Base-by-base conservation (phyloP, 2,329 filamentous ascomycete genomes). In the Aspergillus carbonarius region DNA sequence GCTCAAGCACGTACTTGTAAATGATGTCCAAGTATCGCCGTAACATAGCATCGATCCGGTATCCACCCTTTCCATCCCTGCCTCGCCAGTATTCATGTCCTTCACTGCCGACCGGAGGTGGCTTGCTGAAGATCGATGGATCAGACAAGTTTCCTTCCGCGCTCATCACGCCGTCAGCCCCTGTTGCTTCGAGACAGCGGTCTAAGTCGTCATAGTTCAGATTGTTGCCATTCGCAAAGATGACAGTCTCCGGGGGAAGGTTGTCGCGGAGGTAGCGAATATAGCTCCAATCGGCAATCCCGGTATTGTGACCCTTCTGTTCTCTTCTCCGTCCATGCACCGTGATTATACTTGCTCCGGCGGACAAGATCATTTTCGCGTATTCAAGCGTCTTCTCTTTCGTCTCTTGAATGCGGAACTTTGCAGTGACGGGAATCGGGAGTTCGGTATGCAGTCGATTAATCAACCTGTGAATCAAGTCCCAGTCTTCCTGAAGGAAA, bases 171-270 rank as follows among this genome's bases (percentile, higher is more conserved):
- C 85, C 95, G 73, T 99, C 95, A 1, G 88, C 93, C 1, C 93
- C 92, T 0, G 95, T 99, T 4, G 83, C 91, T 51, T 87, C 84
- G 18, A 99, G 78, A 70, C 93, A 98, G 18, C 79, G 79, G 52
- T 88, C 84, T 10, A 99, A 80, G 72, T 99, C 93, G 0, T 82
- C 87, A 59, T 89, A 83, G 72, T 91, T 89, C 59, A 99, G 79
- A 35, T 97, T 88, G 70, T 99, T 99, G 12, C 95, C 95, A 74
- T 99, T 99, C 3, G 95, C 95, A 72, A 99, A 98, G 2, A 99
- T 85, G 23, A 99, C 95, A 7, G 92, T 96, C 49, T 97, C 92
- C 1, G 83, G 78, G 0, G 93, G 93, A 30, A 99, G 78, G 61
- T 88, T 89, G 10, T 96, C 91, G 50, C 95, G 83, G 63, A 99